Percentiles rank a stretch among this genome's conserved stretches.
phyloP scores from a whole-genome alignment of 2,329 filamentous ascomycete genomes.

The Botrytis fragariae region DNA sequence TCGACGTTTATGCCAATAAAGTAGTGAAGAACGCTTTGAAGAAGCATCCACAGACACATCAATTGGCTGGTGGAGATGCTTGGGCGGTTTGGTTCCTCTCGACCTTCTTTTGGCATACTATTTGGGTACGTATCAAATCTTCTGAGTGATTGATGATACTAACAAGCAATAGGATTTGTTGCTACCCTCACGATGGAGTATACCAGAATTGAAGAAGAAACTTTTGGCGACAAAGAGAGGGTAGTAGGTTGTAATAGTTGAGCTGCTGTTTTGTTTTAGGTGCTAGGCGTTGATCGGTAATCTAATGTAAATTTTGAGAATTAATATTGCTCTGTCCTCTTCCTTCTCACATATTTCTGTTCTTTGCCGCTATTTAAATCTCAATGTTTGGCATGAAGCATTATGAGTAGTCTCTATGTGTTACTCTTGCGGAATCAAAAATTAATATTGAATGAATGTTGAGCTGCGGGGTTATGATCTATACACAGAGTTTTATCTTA shows the following conservation, averaged over 20 bases:
- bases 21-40: conserved; percentile 32
- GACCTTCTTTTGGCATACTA: conserved; percentile 24
- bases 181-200: not conserved
- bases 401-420: not conserved
- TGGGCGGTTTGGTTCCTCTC: conserved; percentile 24
- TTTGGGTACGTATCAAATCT: conserved; percentile 24
- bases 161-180: conserved; percentile 18
- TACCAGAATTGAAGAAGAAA: conserved; percentile 18
- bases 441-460: not conserved
- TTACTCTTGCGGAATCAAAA: not conserved
- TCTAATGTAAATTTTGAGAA: not conserved
- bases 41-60: conserved; percentile 26
- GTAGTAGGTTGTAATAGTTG: not conserved
- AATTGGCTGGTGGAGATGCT: conserved; percentile 26
- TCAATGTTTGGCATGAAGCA: not conserved
- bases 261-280: not conserved
- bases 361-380: not conserved
- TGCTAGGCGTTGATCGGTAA: not conserved
- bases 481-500: not conserved
- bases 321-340: too few species aligned
- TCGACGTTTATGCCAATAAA: conserved; percentile 25
- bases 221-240: conserved; percentile 20
- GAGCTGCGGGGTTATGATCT: not conserved
- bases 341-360: not conserved
- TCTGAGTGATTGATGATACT: not conserved